Evolutionary conservation across 176 grass and related monocot species (phyloP), one percentile per base, ranked within the genome.

Genomic region (Phoenix roebelenii): DNA sequence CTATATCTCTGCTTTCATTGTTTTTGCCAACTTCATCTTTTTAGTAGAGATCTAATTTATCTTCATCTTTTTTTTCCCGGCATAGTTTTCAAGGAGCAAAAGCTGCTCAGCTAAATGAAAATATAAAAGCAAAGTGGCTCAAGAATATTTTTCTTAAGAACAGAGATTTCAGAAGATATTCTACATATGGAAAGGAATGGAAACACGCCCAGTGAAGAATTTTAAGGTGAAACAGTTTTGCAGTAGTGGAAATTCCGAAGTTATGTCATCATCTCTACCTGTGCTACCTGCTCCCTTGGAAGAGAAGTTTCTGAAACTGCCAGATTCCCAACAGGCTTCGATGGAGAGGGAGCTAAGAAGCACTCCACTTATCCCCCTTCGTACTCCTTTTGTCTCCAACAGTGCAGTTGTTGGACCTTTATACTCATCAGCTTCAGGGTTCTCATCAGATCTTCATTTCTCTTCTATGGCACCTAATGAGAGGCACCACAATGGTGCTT

Each of bases 331-430:
- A 39, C 52, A 44, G 28, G 16, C 44, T 23, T 22, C 16, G 15
- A 56, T 68, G 26, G 52, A 44, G 3, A 39, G 52, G 26, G 26
- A 56, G 18, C 16, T 30, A 55, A 68, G 25, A 55, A 68, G 65
- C 26, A 44, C 25, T 68, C 12, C 26, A 15, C 1, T 56, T 26
- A 4, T 25, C 15, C 18, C 52, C 15, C 51, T 17, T 55, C 55
- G 56, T 56, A 6, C 26, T 55, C 10, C 51, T 68, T 23, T 55
- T 55, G 18, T 55, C 35, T 71, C 70, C 23, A 78, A 50, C 71
- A 75, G 65, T 59, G 84, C 55, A 3, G 73, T 79, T 75, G 48
- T 68, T 4, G 60, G 69, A 24, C 54, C 74, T 68, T 60, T 79
- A 59, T 87, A 76, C 72, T 76, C 73, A 64, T 62, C 29, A 1